phyloP scores from a whole-genome alignment of 495 filamentous ascomycete genomes.

The Neurospora hispaniola region DNA sequence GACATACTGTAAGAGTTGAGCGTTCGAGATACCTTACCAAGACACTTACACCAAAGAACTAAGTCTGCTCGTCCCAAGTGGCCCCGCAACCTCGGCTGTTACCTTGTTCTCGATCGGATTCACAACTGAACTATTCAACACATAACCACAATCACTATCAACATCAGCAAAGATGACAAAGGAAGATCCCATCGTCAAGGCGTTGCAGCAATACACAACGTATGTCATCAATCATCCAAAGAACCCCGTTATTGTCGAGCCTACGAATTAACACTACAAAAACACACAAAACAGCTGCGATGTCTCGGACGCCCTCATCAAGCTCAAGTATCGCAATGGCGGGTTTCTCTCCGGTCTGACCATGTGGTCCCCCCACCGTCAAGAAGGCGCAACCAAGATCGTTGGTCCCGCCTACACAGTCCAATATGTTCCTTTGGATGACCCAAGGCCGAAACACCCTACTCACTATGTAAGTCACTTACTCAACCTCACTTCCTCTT shows the following conservation, averaged over 20 bases:
- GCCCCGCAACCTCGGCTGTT: background rate
- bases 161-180: conserved; percentile 9
- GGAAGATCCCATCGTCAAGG: conserved; percentile 27
- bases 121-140: background rate
- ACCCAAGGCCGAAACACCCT: conserved; percentile 33
- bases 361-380: conserved; percentile 45
- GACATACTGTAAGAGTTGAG: background rate
- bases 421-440: conserved; percentile 36
- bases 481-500: background rate
- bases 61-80: background rate
- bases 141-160: background rate
- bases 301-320: conserved; percentile 38
- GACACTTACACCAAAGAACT: background rate
- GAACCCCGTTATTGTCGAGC: background rate
- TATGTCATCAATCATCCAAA: conserved; percentile 7
- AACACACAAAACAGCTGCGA: conserved; percentile 24
- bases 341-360: conserved; percentile 48
- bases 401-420: conserved; percentile 50
- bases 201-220: conserved; percentile 34
- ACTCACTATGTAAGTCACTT: conserved; percentile 36
- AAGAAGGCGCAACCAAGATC: conserved; percentile 42
- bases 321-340: conserved; percentile 40
- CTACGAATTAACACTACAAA: background rate
- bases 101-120: background rate
- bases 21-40: background rate